phyloP scores from a whole-genome alignment of 78 protist genomes.

The Dictyostelium purpureum region DNA sequence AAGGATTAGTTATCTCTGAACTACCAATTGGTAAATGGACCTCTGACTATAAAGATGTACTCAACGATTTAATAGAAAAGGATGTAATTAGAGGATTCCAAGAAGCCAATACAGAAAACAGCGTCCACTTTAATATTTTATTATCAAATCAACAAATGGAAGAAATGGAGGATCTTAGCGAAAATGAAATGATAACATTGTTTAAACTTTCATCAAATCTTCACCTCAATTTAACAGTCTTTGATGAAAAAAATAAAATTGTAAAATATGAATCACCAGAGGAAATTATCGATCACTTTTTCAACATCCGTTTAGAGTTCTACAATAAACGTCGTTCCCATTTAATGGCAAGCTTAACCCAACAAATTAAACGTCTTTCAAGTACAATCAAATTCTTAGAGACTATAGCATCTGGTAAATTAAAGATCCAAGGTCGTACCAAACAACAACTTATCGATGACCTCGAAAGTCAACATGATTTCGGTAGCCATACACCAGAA shows the following conservation, averaged over 20 bases:
- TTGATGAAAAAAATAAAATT: conserved; percentile 46
- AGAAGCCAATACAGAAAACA: conserved; percentile 18
- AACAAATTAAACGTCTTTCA: neutral
- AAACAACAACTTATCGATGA: conserved; percentile 47
- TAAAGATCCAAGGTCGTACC: conserved; percentile 34
- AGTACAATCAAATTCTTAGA: conserved; percentile 1
- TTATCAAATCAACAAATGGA: neutral
- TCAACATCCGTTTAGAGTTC: conserved; percentile 31
- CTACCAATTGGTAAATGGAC: conserved; percentile 89
- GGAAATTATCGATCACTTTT: conserved; percentile 33
- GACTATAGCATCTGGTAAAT: conserved; percentile 30
- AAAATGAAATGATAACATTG: conserved; percentile 19
- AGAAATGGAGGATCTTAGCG: conserved; percentile 10
- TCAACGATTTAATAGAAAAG: conserved; percentile 35
- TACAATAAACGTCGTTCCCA: conserved; percentile 44
- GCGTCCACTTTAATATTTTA: neutral
- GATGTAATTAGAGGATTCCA: neutral
- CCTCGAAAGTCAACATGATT: neutral
- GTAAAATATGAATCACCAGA: neutral
- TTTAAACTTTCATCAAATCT: conserved; percentile 1
- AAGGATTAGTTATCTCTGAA: conserved; percentile 76
- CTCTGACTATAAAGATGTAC: conserved; percentile 87
- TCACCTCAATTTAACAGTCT: conserved; percentile 44
- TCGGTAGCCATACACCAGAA: conserved; percentile 16
- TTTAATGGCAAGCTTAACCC: neutral